A percentile compares a stretch with the other conserved stretches of the same genome.
Conservation (phyloP, 352 stramenopile genomes). For the Plasmopara muralis region DNA sequence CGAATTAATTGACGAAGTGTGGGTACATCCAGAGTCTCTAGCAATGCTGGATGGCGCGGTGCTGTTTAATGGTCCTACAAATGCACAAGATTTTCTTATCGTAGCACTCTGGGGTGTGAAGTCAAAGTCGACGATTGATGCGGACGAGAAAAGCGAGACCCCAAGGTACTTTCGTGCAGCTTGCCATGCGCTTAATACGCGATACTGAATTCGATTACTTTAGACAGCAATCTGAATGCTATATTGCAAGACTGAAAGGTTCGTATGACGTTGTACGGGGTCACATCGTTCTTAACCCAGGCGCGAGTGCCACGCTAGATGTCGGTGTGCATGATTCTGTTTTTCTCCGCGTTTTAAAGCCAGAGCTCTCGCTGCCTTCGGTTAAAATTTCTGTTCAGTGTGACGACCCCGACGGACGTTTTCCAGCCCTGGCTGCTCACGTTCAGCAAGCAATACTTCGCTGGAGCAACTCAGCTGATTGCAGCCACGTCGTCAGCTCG, state of each 20-base stretch:
- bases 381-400: conserved; percentile 24
- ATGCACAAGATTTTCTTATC: conserved; percentile 32
- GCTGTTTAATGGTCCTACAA: conserved; percentile 18
- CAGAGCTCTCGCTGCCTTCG: conserved; percentile 28
- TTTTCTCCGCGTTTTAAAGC: conserved; percentile 47
- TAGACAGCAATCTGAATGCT: conserved; percentile 19
- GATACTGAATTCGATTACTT: background rate
- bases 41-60: conserved; percentile 53
- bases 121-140: conserved; percentile 8
- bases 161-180: conserved; percentile 5
- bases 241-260: conserved; percentile 38
- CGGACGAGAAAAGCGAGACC: conserved; percentile 10
- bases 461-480: conserved; percentile 18
- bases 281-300: conserved; percentile 33
- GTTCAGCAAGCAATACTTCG: conserved; percentile 33
- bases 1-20: conserved; percentile 47
- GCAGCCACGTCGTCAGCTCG: conserved; percentile 23
- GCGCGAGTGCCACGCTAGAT: conserved; percentile 13
- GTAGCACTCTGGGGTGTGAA: conserved; percentile 31
- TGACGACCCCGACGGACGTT: conserved; percentile 5
- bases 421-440: conserved; percentile 1
- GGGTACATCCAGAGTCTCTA: conserved; percentile 56
- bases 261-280: conserved; percentile 27
- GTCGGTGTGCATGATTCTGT: conserved; percentile 18
- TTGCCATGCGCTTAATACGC: conserved; percentile 1